These are phyloP conservation scores for Pichia sp. DNA, from an alignment of 1,139 yeast genomes.

Conservation along the genomic window DNA sequence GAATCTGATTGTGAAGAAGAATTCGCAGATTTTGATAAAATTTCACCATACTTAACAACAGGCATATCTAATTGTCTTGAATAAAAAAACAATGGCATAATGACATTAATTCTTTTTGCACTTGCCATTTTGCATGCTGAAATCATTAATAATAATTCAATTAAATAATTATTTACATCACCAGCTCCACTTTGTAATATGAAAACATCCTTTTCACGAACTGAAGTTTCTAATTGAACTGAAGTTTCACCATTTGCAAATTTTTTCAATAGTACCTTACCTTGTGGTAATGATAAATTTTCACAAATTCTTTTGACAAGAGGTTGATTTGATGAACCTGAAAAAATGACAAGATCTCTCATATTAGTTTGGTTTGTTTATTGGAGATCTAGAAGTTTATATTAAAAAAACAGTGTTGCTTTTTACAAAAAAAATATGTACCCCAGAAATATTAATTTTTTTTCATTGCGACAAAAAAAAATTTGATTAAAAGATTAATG, in stretches of 20 bases:
- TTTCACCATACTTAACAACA: conserved; percentile 31
- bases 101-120: conserved; percentile 90
- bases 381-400: too few species aligned
- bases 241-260: conserved; percentile 90
- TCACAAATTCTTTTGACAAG: conserved; percentile 58
- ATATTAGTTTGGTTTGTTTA: conserved; percentile 29
- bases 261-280: conserved; percentile 49
- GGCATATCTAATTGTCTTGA: conserved; percentile 96
- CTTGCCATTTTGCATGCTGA: conserved; percentile 96
- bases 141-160: conserved; percentile 81
- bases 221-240: conserved; percentile 74
- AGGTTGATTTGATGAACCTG: conserved; percentile 69
- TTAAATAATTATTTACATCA: conserved; percentile 81
- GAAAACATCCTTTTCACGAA: conserved; percentile 88
- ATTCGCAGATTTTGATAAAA: conserved; percentile 15
- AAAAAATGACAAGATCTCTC: conserved; percentile 72
- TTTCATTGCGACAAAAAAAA: too few species aligned
- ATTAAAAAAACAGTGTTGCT: too few species aligned
- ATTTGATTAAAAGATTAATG: too few species aligned
- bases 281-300: conserved; percentile 55
- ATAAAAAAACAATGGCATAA: conserved; percentile 90
- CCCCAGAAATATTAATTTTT: too few species aligned
- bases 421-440: too few species aligned
- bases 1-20: conserved; percentile 38
- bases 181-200: conserved; percentile 75